These are phyloP conservation scores for Pichia ethanolica DNA, from an alignment of 805 yeast genomes.

Conservation along the genomic window DNA sequence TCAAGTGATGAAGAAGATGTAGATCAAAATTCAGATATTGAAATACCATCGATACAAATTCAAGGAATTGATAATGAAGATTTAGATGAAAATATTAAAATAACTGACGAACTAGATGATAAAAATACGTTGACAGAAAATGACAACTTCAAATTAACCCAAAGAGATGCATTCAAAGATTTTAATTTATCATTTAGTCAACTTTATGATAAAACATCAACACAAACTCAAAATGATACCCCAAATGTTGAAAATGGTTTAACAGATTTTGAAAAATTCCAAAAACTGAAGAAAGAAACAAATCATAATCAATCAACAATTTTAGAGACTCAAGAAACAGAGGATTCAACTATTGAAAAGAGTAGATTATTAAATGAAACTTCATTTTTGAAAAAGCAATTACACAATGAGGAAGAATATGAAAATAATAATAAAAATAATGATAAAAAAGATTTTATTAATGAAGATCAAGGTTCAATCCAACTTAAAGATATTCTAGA, in stretches of 20 bases:
- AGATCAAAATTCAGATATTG: conserved; percentile 9
- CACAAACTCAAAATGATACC: conserved; percentile 14
- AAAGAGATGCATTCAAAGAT: conserved; percentile 11
- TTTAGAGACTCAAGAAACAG: not conserved
- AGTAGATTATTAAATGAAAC: not conserved
- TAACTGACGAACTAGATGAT: conserved; percentile 14
- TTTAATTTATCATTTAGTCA: conserved; percentile 21
- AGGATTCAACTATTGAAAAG: not conserved
- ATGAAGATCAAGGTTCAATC: not conserved
- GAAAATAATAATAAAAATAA: not conserved
- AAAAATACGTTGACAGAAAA: conserved; percentile 10
- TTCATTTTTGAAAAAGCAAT: conserved; percentile 4
- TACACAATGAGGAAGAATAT: not conserved
- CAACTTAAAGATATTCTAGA: conserved; percentile 18
- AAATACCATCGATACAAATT: conserved; percentile 10
- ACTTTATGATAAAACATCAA: conserved; percentile 14
- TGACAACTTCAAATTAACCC: conserved; percentile 11
- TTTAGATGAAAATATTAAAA: conserved; percentile 16
- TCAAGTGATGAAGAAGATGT: conserved; percentile 11
- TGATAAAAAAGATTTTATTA: not conserved
- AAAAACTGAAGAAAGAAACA: conserved; percentile 13
- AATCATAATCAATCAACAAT: not conserved
- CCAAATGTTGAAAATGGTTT: not conserved
- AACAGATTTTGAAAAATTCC: conserved; percentile 12
- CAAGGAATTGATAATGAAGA: conserved; percentile 11